A percentile compares a stretch with the other conserved stretches of the same genome.
These are phyloP conservation scores for Trematosphaeria pertusa DNA, from an alignment of 2,329 filamentous ascomycete genomes.

Conservation along the genomic window DNA sequence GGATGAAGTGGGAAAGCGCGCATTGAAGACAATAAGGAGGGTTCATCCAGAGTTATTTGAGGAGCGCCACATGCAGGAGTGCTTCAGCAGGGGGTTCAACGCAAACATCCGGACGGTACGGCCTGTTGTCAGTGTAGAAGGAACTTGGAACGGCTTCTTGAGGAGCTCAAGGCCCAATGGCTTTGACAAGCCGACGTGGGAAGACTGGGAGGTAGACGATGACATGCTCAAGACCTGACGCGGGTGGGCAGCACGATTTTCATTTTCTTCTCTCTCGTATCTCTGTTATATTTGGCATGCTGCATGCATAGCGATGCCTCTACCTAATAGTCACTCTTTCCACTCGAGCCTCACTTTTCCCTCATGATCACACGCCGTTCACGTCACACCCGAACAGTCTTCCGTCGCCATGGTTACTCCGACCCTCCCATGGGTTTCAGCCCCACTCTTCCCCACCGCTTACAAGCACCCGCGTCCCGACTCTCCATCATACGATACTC, in stretches of 20 bases:
- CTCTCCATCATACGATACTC: background rate
- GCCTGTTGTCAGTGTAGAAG: conserved; percentile 55
- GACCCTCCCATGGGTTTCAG: background rate
- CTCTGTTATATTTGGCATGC: background rate
- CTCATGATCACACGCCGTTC: background rate
- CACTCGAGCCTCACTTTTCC: background rate
- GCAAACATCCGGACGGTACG: conserved; percentile 57
- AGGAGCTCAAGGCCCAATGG: conserved; percentile 61
- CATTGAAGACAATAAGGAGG: conserved; percentile 61
- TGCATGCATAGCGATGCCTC: conserved; percentile 7
- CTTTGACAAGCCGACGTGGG: conserved; percentile 58
- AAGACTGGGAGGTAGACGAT: conserved; percentile 52
- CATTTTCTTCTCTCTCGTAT: conserved; percentile 2
- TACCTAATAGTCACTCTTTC: background rate
- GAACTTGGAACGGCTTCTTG: conserved; percentile 57
- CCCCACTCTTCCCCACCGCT: background rate
- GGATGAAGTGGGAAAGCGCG: conserved; percentile 68
- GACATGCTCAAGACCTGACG: conserved; percentile 41
- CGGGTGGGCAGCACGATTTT: background rate
- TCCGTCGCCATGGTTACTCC: no score
- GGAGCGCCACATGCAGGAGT: conserved; percentile 56
- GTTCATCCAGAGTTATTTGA: conserved; percentile 64
- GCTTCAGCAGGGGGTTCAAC: conserved; percentile 54
- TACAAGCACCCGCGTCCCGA: background rate
- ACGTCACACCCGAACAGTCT: background rate